A percentile compares a stretch with the other conserved stretches of the same genome.
Evolutionary conservation across 140 eudicot genomes (phyloP).

Genomic region (Anethum foeniculum): DNA sequence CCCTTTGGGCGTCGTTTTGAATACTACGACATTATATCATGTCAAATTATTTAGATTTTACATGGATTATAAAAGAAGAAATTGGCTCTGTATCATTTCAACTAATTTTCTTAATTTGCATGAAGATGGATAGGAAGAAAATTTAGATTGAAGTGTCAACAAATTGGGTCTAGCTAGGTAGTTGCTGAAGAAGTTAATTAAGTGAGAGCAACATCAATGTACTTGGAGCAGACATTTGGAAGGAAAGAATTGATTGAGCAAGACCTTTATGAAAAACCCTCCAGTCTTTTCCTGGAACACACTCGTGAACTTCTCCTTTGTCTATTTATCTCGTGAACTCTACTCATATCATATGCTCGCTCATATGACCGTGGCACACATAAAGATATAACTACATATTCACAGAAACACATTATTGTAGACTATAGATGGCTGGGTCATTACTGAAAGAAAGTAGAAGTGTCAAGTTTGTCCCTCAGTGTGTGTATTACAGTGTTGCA

Average conservation of each 20-base stretch:
- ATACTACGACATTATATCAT: too few species aligned
- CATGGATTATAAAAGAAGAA: background rate
- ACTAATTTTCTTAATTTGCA: background rate
- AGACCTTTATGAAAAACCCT: background rate
- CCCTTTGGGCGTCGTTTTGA: too few species aligned
- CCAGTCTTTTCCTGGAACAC: background rate
- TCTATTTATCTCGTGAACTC: conserved; percentile 5
- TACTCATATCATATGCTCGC: background rate
- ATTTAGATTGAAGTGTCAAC: background rate
- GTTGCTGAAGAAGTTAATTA: background rate
- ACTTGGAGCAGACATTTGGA: background rate
- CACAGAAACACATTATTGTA: background rate
- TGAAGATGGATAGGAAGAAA: background rate
- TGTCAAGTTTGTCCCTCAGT: too few species aligned
- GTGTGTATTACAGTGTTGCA: too few species aligned
- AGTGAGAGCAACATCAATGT: background rate
- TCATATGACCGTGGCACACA: background rate
- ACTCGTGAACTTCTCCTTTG: conserved; percentile 5
- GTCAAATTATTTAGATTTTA: too few species aligned
- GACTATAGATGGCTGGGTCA: background rate
- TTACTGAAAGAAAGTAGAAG: too few species aligned
- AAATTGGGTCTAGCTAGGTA: background rate
- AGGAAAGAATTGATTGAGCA: background rate
- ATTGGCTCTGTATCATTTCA: background rate
- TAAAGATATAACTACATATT: background rate